Conservation (phyloP, 352 stramenopile genomes). For the Pythium sp. region DNA sequence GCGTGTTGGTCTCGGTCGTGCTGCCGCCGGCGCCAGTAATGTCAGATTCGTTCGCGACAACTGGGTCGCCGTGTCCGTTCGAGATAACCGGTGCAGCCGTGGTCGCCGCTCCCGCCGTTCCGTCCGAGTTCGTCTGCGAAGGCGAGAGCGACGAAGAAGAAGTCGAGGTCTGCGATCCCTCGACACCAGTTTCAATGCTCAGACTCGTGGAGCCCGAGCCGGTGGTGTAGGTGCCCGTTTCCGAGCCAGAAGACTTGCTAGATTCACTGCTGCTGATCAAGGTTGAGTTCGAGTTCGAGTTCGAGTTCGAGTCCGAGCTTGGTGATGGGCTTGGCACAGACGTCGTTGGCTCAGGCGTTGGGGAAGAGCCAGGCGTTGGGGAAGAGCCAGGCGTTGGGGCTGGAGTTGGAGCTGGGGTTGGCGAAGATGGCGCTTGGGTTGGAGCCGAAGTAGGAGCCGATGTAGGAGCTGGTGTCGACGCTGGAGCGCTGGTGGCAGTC, state of each 20-base stretch:
- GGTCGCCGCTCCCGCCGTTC: not conserved
- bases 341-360: conserved; percentile 12
- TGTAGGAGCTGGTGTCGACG: not conserved
- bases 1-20: conserved; percentile 40
- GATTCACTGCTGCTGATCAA: not conserved
- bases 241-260: conserved; percentile 7
- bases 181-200: not conserved
- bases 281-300: conserved; percentile 4
- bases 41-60: conserved; percentile 15
- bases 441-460: conserved; percentile 8
- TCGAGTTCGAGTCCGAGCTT: conserved; percentile 11
- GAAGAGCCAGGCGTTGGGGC: not conserved
- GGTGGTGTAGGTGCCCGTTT: not conserved
- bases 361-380: not conserved
- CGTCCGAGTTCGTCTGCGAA: not conserved
- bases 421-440: not conserved
- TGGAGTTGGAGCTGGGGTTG: not conserved
- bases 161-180: not conserved
- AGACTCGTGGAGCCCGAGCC: not conserved
- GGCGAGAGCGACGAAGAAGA: not conserved
- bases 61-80: conserved; percentile 20
- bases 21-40: conserved; percentile 23
- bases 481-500: not conserved
- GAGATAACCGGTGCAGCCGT: not conserved
- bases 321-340: conserved; percentile 1